Base-by-base conservation (phyloP, 1,284 basidiomycete genomes). In the Sporisorium graminicola region DNA sequence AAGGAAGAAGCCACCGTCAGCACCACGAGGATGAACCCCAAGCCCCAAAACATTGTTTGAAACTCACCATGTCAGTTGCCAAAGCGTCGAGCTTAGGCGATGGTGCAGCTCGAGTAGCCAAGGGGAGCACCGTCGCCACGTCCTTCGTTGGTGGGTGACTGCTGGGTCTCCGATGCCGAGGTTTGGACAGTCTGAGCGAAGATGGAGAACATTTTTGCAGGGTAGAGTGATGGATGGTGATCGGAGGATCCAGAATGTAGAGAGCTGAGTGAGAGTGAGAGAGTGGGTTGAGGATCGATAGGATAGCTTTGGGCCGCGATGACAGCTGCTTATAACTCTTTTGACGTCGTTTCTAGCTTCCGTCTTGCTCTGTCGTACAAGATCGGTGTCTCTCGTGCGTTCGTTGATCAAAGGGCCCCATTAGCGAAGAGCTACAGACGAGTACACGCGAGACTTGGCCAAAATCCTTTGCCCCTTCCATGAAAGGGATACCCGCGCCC, bases 131-230 rank as follows among this genome's bases (percentile, higher is more conserved):
- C 61, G 33, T 24, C 42, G 44, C 43, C 20, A n/a, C 40, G 24
- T n/a, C 61, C 61, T n/a, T 51, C 29, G 43, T 58, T 24, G 43
- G 43, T 44, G 44, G 62, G 62, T 5, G 49, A 6, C 37, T 50
- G 24, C 59, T 65, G 59, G 42, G 59, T 33, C 64, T 72, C 63
- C 9, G 69, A 37, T 31, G 60, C 64, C 42, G 63, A 66, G 52
- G 58, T 65, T 58, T 65, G 62, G 47, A 60, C 44, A 20, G 58
- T 49, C 68, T 71, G 68, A 44, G 54, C 31, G 51, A 72, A 72
- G 59, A 66, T 65, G 56, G 69, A 62, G 56, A 72, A 56, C 69
- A 72, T 72, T 55, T 37, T 65, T 20, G 33, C 9, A 59, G 46
- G 49, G 42, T 14, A 60, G 22, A 58, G 56, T 43, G 42, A 35